These are phyloP conservation scores for Hygrophoropsis aurantiaca DNA, from an alignment of 768 basidiomycete genomes.

Conservation along the genomic window DNA sequence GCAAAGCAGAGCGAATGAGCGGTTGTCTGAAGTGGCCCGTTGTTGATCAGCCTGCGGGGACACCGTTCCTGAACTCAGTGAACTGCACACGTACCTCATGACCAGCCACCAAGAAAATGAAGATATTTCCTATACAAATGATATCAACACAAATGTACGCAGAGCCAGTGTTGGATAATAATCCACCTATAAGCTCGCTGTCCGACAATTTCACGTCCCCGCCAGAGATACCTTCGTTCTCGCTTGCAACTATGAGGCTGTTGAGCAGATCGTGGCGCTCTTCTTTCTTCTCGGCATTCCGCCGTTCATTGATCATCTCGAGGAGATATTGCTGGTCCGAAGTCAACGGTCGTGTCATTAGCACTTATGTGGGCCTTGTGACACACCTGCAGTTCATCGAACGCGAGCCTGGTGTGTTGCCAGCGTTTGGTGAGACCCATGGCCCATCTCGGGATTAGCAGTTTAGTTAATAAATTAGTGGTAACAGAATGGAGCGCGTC, in stretches of 20 bases:
- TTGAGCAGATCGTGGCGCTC: slow-evolving; percentile 52
- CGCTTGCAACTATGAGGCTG: slow-evolving; percentile 51
- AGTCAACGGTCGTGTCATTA: background rate
- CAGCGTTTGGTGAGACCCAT: slow-evolving; percentile 35
- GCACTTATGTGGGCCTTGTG: too few relatives aligned
- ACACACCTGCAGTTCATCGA: slow-evolving; percentile 42
- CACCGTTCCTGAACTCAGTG: background rate
- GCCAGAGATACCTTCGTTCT: slow-evolving; percentile 28
- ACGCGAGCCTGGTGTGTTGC: slow-evolving; percentile 34
- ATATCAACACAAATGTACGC: background rate
- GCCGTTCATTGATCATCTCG: slow-evolving; percentile 53
- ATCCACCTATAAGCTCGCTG: slow-evolving; percentile 43
- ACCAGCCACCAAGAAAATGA: slow-evolving; percentile 54
- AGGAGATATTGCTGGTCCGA: slow-evolving; percentile 40
- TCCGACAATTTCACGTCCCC: slow-evolving; percentile 37
- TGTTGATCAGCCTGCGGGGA: background rate
- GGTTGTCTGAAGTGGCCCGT: slow-evolving; percentile 23
- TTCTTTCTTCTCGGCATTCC: slow-evolving; percentile 31
- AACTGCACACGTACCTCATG: slow-evolving; percentile 44
- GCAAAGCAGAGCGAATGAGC: slow-evolving; percentile 33
- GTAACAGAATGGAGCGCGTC: slow-evolving; percentile 46
- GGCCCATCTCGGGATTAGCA: slow-evolving; percentile 40
- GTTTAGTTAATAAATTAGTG: slow-evolving; percentile 34
- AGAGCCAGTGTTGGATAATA: background rate
- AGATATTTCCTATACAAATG: slow-evolving; percentile 30